Base-by-base conservation (phyloP, 768 basidiomycete species). In the Podaxis sp. region DNA sequence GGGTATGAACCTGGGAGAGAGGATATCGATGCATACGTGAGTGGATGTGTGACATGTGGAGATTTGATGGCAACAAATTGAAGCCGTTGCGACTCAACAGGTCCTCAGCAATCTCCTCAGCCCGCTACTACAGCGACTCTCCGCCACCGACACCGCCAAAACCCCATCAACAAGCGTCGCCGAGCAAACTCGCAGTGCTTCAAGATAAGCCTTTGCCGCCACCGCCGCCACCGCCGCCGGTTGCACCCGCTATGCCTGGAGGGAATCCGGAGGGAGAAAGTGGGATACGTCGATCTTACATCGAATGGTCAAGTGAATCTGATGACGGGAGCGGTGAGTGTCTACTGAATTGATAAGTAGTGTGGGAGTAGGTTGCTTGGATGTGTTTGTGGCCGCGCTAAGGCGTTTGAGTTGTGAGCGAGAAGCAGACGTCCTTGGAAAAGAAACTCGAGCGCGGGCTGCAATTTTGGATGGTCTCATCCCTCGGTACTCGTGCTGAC, bases 61-160 rank as follows among this genome's bases (percentile, higher is more conserved):
- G 59, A 51, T 52, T 52, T 60, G 59, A 60, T 60, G 59, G 59
- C 49, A 52, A 60, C 59, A 60, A 60, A 60, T 52, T 52, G 19
- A 49, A 39, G 33, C 33, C 22, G 33, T 36, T 39, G 36, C 38
- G 17, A 52, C 24, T 60, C 59, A 13, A 13, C 59, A 52, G 51
- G 33, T 28, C 46, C 33, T 30, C 24, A n/a, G 13, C 26, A 53
- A 53, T 33, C 51, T 60, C 59, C 19, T 56, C 30, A 9, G 12
- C 24, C 39, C 30, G 33, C 12, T 22, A 49, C 57, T 30, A 36
- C 57, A 4, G 11, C 56, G 13, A 57, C 22, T 40, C 9, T 60
- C 58, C 58, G 2, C 49, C 59, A 8, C 49, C 49, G 49, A 60
- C 59, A 28, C 59, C 49, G 36, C 59, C 59, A 52, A 52, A 59